Conservation (phyloP, 202 grass and related monocot species). For the Setaria viridis region DNA sequence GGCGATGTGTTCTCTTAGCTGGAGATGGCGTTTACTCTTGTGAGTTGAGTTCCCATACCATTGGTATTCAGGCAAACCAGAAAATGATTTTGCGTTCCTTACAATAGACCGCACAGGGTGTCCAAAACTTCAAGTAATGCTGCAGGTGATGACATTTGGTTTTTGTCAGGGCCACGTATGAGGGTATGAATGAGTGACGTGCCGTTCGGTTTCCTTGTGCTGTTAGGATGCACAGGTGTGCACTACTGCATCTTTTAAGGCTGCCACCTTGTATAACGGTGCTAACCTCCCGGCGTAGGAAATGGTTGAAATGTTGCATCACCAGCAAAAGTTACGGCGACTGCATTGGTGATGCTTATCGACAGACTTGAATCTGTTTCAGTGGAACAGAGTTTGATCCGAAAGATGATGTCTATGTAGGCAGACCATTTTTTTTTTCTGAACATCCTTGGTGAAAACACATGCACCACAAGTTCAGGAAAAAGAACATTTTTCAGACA, state of each 20-base stretch:
- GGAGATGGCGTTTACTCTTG: neutral
- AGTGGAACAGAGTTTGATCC: neutral
- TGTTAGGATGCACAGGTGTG: conserved; percentile 1
- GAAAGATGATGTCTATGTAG: neutral
- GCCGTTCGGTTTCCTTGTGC: conserved; percentile 28
- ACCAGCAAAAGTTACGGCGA: neutral
- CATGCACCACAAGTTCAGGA: neutral
- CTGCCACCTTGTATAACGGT: neutral
- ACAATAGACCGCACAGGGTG: neutral
- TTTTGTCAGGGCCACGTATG: neutral
- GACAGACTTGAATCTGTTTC: neutral
- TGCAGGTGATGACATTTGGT: conserved; percentile 5
- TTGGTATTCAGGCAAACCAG: neutral
- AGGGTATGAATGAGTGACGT: neutral
- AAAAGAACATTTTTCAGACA: neutral
- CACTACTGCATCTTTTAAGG: conserved; percentile 3
- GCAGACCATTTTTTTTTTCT: neutral
- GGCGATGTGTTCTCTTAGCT: neutral
- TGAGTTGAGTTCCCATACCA: neutral
- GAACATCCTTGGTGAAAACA: neutral
- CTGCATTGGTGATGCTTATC: neutral
- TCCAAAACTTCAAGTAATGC: conserved; percentile 9
- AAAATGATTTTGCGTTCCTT: neutral
- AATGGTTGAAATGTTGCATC: conserved; percentile 3
- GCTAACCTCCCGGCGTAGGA: neutral